Evolutionary conservation across 768 basidiomycete genomes (phyloP).

Genomic region (Pleurotus giganteus): DNA sequence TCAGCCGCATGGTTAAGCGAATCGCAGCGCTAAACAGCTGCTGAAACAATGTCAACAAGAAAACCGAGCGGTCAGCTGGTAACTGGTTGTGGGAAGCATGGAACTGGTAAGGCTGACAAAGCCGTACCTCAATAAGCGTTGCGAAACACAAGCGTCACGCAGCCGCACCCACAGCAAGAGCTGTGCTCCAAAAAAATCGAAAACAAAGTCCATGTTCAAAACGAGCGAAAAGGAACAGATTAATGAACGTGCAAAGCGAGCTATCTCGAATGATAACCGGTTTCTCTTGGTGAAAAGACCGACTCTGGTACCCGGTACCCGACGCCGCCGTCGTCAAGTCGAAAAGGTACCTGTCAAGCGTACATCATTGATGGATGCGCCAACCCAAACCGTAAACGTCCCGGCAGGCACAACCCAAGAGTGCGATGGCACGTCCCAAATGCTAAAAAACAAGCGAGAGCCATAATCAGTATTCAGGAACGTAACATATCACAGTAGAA

Average conservation of each 20-base stretch:
- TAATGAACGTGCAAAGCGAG: not conserved
- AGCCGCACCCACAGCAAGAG: too few relatives aligned
- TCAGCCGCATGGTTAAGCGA: too few relatives aligned
- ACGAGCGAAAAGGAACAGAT: too few relatives aligned
- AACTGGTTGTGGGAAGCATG: too few relatives aligned
- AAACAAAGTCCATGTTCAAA: too few relatives aligned
- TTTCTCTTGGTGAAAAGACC: not conserved
- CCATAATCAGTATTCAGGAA: constrained; percentile 5
- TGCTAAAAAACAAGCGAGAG: not conserved
- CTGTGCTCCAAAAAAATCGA: too few relatives aligned
- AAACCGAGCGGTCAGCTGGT: too few relatives aligned
- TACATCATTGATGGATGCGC: constrained; percentile 17
- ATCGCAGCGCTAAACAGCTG: too few relatives aligned
- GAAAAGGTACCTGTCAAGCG: constrained; percentile 16
- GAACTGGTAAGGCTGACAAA: too few relatives aligned
- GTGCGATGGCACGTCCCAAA: constrained; percentile 6
- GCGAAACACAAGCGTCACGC: too few relatives aligned
- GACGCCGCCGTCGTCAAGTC: not conserved
- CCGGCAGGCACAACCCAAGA: constrained; percentile 12
- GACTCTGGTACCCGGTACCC: not conserved
- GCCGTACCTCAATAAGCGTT: too few relatives aligned
- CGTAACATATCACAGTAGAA: not conserved
- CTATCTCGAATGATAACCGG: not conserved
- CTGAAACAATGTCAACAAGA: too few relatives aligned
- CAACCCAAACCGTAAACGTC: constrained; percentile 13